Evolutionary conservation across 345 rosid species (phyloP), one percentile per base, ranked within the genome.

Genomic region (Aegle marmelos): DNA sequence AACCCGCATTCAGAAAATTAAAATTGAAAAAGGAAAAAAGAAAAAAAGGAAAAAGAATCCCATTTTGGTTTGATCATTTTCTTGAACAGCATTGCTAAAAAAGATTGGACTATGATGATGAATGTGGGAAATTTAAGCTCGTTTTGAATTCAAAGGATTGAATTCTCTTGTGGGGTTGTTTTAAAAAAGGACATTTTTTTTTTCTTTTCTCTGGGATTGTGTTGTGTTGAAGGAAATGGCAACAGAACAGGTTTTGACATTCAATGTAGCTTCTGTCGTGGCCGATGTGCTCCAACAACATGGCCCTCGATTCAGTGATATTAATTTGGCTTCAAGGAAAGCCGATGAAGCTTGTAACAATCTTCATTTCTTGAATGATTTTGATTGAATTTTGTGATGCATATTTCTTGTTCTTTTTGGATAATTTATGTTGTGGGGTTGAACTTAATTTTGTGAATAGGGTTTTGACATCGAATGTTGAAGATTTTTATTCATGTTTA

Each of bases 201-300:
- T 13, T 39, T 41, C 16, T 45, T 45, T 45, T 45, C 50, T 4
- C 50, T 45, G 17, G 17, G 50, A 17, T 45, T 45, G 60, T 30
- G 21, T 27, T 7, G 39, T 50, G 48, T 72, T 72, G 36, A 70
- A 27, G 19, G 67, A 31, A 80, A 91, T 90, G 98, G 86, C 87
- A 78, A 76, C 88, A 75, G 93, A 87, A 76, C 90, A 83, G 74
- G 84, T 8, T 68, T 76, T 82, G 33, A 76, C 88, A 54, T 83
- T 88, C 80, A 88, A 91, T 57, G 86, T 89, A 58, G 90, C 85
- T 64, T 91, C 98, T 37, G 77, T 91, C 68, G 90, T 96, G 36
- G 95, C 92, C 81, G 98, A 89, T 73, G 88, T 96, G 76, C 91
- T 96, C 81, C 88, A 86, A 69, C 90, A 93, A 66, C 89, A 92